Evolutionary conservation across 78 protist species (phyloP).

Genomic region (Dictyostelium discoideum): dicty_2.7 NC_007089.4:5498001-5498500

Average conservation of each 20-base stretch:
- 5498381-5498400: slow-evolving; percentile 19
- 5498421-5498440: neutral
- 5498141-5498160: slow-evolving; percentile 26
- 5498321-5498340: slow-evolving; percentile 9
- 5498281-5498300: slow-evolving; percentile 5
- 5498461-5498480: neutral
- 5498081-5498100: neutral
- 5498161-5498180: slow-evolving; percentile 27
- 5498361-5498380: slow-evolving; percentile 2
- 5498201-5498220: neutral
- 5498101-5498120: slow-evolving; percentile 1
- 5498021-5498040: slow-evolving; percentile 40
- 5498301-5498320: slow-evolving; percentile 39
- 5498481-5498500: too few species aligned
- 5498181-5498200: slow-evolving; percentile 35
- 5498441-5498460: neutral
- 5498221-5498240: slow-evolving; percentile 19
- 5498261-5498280: slow-evolving; percentile 40
- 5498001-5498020: neutral
- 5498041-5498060: slow-evolving; percentile 40
- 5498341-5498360: slow-evolving; percentile 21
- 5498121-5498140: slow-evolving; percentile 36
- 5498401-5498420: neutral
- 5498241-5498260: slow-evolving; percentile 11
- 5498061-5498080: slow-evolving; percentile 42